Evolutionary conservation across 345 rosid species (phyloP).

Genomic region (sweet orange (Citrus sinensis)): DNA sequence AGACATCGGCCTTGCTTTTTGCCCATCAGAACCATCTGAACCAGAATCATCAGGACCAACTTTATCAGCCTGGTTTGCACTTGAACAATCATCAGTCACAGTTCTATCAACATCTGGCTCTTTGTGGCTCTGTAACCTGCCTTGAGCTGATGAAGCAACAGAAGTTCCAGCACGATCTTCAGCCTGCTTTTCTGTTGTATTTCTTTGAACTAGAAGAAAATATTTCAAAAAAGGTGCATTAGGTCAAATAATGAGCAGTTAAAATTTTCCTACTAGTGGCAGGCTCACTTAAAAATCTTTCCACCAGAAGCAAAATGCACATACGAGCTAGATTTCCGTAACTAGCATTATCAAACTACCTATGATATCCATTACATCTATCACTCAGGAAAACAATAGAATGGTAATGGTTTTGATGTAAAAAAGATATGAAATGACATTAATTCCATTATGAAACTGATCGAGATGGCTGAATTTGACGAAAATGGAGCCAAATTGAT

Average conservation of each 20-base stretch:
- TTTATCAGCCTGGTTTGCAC: slow-evolving; percentile 54
- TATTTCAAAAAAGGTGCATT: neutral
- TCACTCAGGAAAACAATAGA: neutral
- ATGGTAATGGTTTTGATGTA: neutral
- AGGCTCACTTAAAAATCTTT: neutral
- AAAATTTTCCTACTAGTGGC: neutral
- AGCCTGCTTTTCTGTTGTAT: slow-evolving; percentile 42
- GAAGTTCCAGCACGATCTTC: slow-evolving; percentile 47
- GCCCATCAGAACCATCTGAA: slow-evolving; percentile 53
- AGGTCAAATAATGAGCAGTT: neutral
- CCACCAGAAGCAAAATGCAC: slow-evolving; percentile 1
- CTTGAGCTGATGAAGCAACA: slow-evolving; percentile 57
- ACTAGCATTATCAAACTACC: neutral
- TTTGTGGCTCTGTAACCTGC: slow-evolving; percentile 42
- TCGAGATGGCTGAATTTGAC: neutral
- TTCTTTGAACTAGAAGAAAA: slow-evolving; percentile 46
- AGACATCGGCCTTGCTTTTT: slow-evolving; percentile 81
- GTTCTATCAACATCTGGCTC: slow-evolving; percentile 44
- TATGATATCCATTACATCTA: neutral
- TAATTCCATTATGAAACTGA: neutral
- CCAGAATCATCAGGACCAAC: slow-evolving; percentile 40
- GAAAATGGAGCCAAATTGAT: neutral
- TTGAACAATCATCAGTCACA: slow-evolving; percentile 49
- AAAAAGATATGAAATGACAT: neutral
- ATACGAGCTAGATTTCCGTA: neutral